Base-by-base conservation (phyloP, 2,329 filamentous ascomycete species). In the Neofusicoccum sp. region DNA sequence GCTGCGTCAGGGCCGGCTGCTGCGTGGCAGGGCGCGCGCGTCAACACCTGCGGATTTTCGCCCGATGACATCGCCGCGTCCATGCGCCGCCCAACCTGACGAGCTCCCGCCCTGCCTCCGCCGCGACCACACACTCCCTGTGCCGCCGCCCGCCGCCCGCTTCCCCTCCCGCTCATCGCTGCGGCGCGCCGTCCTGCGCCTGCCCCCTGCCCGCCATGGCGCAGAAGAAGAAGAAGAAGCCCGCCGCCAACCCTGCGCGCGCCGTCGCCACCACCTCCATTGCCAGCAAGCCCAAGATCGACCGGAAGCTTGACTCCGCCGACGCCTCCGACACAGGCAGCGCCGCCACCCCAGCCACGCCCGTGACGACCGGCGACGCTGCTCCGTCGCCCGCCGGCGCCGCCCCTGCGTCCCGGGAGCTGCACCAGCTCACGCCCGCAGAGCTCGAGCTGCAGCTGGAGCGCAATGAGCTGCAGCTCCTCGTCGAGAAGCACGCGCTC, bases 231-330 rank as follows among this genome's bases (percentile, higher is more conserved):
- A 96, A 97, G 80, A 96, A 91, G 82, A 98, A 97, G 84, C 83
- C 89, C 60, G 85, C 86, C 28, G 85, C 88, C 33, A 98, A 97
- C 75, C 91, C 93, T 62, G 91, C 92, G 40, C 84, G 95, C 74
- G 95, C 93, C 16, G 96, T 97, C 78, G 91, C 93, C 65, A 99
- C 95, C 4, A 96, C 91, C 11, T 98, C 93, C 1, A 84, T 96
- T 62, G 91, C 92, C 44, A 96, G 91, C 26, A 96, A 90, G 72
- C 80, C 84, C 47, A 91, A 93, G 70, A 64, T 75, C 62, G 71
- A 76, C 48, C 65, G 64, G 62, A 65, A 64, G 26, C 68, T 58
- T 16, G 49, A 63, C 34, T 58, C 66, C 58, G 66, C 64, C 20
- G 64, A 68, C 16, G 48, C 66, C 9, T 70, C 72, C 31, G 67